Percentiles rank a stretch among this genome's conserved stretches.
Conservation (phyloP, 2,329 filamentous ascomycete genomes). For the Penicillium rolfsii region DNA sequence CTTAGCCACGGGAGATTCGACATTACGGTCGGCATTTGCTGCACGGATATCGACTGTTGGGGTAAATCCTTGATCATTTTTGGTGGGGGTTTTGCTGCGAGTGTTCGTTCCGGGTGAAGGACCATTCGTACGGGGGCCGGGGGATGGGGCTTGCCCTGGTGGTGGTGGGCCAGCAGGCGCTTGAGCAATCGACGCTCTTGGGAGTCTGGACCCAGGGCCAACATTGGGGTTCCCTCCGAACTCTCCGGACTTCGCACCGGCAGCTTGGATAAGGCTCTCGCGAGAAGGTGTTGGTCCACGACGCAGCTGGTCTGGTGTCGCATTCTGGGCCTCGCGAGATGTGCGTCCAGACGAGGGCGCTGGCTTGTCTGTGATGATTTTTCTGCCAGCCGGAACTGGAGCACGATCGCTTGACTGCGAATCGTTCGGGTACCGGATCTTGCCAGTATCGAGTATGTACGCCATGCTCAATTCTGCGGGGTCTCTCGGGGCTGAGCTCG, state of each 20-base stretch:
- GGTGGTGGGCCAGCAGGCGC: conserved; percentile 66
- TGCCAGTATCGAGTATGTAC: conserved; percentile 90
- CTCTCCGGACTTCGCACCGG: conserved; percentile 33
- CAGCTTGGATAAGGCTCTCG: conserved; percentile 46
- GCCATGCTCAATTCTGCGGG: conserved; percentile 83
- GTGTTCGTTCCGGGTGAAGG: conserved; percentile 35
- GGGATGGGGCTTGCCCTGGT: conserved; percentile 65
- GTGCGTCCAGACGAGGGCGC: conserved; percentile 45
- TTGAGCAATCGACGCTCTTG: conserved; percentile 62
- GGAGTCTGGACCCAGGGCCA: conserved; percentile 59
- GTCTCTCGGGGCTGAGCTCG: conserved; percentile 80
- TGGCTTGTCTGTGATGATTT: conserved; percentile 51
- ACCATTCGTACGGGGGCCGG: conserved; percentile 57
- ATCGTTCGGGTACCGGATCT: conserved; percentile 94
- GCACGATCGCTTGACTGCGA: conserved; percentile 48
- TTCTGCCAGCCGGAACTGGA: conserved; percentile 42
- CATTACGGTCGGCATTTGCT: conserved; percentile 52
- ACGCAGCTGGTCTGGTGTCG: conserved; percentile 40
- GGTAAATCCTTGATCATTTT: conserved; percentile 50
- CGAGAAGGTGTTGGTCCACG: conserved; percentile 47
- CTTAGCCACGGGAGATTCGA: conserved; percentile 52
- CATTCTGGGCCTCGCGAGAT: conserved; percentile 48
- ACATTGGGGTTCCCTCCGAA: conserved; percentile 35
- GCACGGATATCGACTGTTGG: conserved; percentile 48
- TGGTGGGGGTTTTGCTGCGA: conserved; percentile 57